Base-by-base conservation (phyloP, 2,329 filamentous ascomycete species). In the Domatiomyces catenatus region DNA sequence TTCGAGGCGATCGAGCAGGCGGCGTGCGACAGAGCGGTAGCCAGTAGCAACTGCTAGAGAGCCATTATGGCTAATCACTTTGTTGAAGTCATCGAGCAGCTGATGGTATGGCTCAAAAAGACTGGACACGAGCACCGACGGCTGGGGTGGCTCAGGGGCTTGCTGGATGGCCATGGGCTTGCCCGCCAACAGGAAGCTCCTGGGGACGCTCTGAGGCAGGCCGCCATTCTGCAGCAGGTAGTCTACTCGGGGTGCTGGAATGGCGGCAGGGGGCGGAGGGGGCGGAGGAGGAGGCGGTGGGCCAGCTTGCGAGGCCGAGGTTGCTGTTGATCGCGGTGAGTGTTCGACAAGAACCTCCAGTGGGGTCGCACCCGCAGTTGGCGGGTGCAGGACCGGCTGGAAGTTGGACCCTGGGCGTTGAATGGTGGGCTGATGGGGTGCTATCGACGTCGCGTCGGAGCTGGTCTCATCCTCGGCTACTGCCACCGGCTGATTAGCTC, bases 41-140 rank as follows among this genome's bases (percentile, higher is more conserved):
- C 92, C 92, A 0, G 90, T 96, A 15, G 92, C 92, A 1, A 96
- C 92, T 2, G 92, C 92, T 4, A 98, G 71, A 0, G 90, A 96
- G 2, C 92, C 92, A 59, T 84, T 86, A 55, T 84, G 88, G 43
- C 76, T 72, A 55, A 96, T 75, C 3, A 98, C 89, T 2, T 78
- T 76, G 56, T 83, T 78, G 63, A 94, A 96, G 61, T 94, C 84
- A 58, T 94, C 84, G 19, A 98, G 74, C 1, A 95, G 74, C 56
- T 80, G 82, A 64, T 85, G 84, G 58, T 92, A 86, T 0, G 87
- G 86, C 3, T 83, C 78, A 62, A 95, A 96, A 4, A 95, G 72
- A 12, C 78, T 79, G 47, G 84, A 77, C 18, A 84, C 79, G 49
- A 84, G 81, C 42, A 75, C 69, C 2, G 85, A 73, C 1, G 83